phyloP scores from a whole-genome alignment of 2,329 filamentous ascomycete species.

The Zymoseptoria brevis region DNA sequence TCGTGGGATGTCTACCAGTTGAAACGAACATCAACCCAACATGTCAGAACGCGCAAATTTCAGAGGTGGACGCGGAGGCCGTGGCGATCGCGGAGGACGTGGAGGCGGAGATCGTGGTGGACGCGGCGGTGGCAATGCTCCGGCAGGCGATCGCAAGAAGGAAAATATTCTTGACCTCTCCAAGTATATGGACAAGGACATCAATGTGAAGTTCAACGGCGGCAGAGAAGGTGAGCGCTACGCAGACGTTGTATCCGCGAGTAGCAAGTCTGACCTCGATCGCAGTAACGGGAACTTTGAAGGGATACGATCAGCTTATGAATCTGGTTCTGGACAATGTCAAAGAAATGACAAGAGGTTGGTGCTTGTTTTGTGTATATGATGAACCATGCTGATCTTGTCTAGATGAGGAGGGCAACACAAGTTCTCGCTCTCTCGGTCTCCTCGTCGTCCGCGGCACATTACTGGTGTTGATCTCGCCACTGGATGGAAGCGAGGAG shows the following conservation, averaged over 20 bases:
- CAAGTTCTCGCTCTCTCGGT: constrained; percentile 69
- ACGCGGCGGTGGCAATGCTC: constrained; percentile 26
- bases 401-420: constrained; percentile 86
- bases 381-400: constrained; percentile 4
- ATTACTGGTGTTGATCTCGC: constrained; percentile 83
- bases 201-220: constrained; percentile 93
- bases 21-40: constrained; percentile 4
- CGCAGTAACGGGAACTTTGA: constrained; percentile 76
- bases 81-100: constrained; percentile 37
- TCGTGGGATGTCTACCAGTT: neutral
- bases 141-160: constrained; percentile 64
- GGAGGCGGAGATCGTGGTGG: constrained; percentile 19
- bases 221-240: constrained; percentile 66
- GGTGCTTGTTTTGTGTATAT: constrained; percentile 17
- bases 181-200: constrained; percentile 96
- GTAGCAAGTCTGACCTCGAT: neutral
- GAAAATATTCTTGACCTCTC: constrained; percentile 93
- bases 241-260: constrained; percentile 1
- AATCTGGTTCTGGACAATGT: constrained; percentile 95
- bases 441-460: constrained; percentile 88
- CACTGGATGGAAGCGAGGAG: constrained; percentile 87
- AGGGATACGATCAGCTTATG: constrained; percentile 96
- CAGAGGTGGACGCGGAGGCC: constrained; percentile 37
- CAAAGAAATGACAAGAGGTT: constrained; percentile 81
- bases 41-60: constrained; percentile 52